Percentiles rank a stretch among this genome's conserved stretches.
Conservation (phyloP, 2,329 filamentous ascomycete genomes). For the Epichloe gansuensis region DNA sequence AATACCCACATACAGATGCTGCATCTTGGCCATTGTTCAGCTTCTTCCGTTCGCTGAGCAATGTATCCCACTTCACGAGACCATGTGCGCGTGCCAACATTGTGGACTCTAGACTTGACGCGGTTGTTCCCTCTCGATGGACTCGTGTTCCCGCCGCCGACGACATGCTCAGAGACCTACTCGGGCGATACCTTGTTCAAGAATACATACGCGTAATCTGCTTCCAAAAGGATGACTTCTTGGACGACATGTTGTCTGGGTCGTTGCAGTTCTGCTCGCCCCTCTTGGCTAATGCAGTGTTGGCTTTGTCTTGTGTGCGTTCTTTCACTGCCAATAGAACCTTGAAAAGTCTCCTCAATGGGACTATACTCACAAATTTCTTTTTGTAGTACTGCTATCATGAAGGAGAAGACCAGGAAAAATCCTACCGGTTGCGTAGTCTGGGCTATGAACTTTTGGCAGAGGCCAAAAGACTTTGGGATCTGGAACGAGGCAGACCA, state of each 20-base stretch:
- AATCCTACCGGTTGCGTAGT: constrained; percentile 16
- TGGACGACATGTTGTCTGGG: neutral
- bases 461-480: constrained; percentile 19
- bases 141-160: neutral
- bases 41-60: neutral
- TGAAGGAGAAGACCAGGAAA: constrained; percentile 8
- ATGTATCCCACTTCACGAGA: neutral
- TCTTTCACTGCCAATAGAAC: constrained; percentile 7
- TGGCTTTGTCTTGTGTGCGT: constrained; percentile 2
- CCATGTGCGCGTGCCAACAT: neutral
- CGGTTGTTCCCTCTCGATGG: neutral
- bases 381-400: neutral
- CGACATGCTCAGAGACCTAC: neutral
- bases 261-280: neutral
- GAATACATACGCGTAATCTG: neutral
- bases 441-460: constrained; percentile 19
- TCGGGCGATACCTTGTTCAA: neutral
- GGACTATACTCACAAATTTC: neutral
- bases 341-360: neutral
- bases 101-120: neutral
- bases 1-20: neutral
- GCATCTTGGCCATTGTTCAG: neutral
- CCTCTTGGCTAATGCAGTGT: neutral
- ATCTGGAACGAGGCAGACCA: constrained; percentile 13
- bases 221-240: constrained; percentile 1